phyloP scores from a whole-genome alignment of 306 rosid species.

The Betula pendula region DNA sequence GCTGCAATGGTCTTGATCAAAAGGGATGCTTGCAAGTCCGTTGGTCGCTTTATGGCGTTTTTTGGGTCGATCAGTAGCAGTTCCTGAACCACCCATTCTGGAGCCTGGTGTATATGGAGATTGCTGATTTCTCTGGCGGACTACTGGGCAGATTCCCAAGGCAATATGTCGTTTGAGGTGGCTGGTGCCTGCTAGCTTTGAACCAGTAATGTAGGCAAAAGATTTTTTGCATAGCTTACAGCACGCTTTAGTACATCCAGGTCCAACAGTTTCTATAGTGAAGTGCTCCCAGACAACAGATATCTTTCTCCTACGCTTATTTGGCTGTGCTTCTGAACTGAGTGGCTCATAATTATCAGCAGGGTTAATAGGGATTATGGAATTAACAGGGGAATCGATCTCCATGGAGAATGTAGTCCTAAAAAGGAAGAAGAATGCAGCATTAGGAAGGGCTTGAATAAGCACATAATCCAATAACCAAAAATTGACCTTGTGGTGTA shows the following conservation, averaged over 20 bases:
- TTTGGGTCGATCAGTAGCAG: slow-evolving; percentile 46
- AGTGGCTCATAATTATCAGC: slow-evolving; percentile 42
- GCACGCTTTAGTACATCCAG: slow-evolving; percentile 63
- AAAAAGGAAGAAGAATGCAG: slow-evolving; percentile 19
- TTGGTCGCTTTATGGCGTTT: slow-evolving; percentile 49
- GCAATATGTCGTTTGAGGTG: slow-evolving; percentile 80
- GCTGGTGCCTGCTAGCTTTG: slow-evolving; percentile 85
- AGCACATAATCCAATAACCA: slow-evolving; percentile 2
- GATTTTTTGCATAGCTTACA: slow-evolving; percentile 79
- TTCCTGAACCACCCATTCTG: slow-evolving; percentile 31
- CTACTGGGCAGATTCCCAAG: slow-evolving; percentile 70
- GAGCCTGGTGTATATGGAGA: slow-evolving; percentile 27
- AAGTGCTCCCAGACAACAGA: slow-evolving; percentile 91
- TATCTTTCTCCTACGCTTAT: slow-evolving; percentile 66
- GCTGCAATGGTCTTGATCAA: slow-evolving; percentile 69
- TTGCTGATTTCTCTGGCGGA: slow-evolving; percentile 54
- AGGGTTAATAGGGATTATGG: slow-evolving; percentile 13
- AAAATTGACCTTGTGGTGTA: slow-evolving; percentile 3
- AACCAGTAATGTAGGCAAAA: slow-evolving; percentile 75
- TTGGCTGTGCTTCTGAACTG: slow-evolving; percentile 41
- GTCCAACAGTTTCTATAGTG: slow-evolving; percentile 60
- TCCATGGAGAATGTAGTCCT: slow-evolving; percentile 42
- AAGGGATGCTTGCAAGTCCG: slow-evolving; percentile 37
- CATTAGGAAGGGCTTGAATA: slow-evolving; percentile 16
- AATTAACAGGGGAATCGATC: slow-evolving; percentile 30